These are phyloP conservation scores for Chaetomium sp. DNA, from an alignment of 2,329 filamentous ascomycete genomes.

Conservation along the genomic window DNA sequence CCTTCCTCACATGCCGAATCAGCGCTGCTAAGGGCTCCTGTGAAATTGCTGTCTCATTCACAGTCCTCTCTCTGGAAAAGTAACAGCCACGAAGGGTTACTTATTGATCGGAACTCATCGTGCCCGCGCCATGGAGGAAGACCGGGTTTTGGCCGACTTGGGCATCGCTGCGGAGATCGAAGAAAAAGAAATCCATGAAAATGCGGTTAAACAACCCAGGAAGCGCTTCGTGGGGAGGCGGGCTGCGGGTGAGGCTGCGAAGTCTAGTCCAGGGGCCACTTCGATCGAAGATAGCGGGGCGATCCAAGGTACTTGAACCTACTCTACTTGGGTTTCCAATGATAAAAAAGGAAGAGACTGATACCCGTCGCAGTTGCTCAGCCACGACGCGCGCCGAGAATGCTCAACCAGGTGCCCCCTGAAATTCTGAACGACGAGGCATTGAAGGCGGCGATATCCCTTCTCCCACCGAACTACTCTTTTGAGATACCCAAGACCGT, in stretches of 20 bases:
- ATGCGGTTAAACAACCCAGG: conserved; percentile 70
- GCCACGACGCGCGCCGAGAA: conserved; percentile 71
- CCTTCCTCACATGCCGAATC: not conserved
- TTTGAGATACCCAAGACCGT: conserved; percentile 99
- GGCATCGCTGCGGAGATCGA: conserved; percentile 70
- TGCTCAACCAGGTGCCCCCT: conserved; percentile 87
- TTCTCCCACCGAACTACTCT: conserved; percentile 94
- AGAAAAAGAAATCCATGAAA: conserved; percentile 41
- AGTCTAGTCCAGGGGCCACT: conserved; percentile 41
- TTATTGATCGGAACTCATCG: not conserved
- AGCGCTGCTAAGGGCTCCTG: not conserved
- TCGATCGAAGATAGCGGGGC: conserved; percentile 62
- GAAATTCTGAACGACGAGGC: conserved; percentile 83
- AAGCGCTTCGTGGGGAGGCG: conserved; percentile 88
- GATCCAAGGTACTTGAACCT: conserved; percentile 61
- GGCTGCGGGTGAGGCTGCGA: conserved; percentile 65
- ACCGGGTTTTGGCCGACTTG: conserved; percentile 69
- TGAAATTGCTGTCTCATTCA: not conserved
- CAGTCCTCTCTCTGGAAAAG: not conserved
- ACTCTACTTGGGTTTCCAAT: not conserved
- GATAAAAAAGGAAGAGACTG: conserved; percentile 1
- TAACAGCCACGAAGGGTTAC: not conserved
- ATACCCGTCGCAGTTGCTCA: conserved; percentile 60
- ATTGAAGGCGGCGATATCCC: conserved; percentile 81
- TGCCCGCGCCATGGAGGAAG: conserved; percentile 69